Percentiles rank a stretch among this genome's conserved stretches.
phyloP scores from a whole-genome alignment of 306 rosid species.

The Lathyrus oleraceus region DNA sequence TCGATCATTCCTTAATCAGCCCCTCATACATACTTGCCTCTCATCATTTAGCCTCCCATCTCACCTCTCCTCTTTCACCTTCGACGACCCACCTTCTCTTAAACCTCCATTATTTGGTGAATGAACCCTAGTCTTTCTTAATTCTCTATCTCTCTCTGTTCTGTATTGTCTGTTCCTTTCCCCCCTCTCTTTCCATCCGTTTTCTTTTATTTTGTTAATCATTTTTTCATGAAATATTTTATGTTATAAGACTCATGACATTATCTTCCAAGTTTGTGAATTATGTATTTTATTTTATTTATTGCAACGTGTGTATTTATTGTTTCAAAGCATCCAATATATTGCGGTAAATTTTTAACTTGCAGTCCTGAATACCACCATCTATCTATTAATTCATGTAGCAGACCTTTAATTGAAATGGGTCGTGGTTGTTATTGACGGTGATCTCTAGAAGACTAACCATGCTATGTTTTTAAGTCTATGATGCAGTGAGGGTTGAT shows the following conservation, averaged over 20 bases:
- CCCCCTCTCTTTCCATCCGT: no score
- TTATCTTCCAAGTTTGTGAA: neutral
- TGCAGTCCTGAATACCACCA: neutral
- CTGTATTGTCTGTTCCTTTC: no score
- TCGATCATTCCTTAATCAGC: neutral
- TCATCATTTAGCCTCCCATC: neutral
- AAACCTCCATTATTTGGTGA: no score
- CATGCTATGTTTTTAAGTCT: constrained; percentile 13
- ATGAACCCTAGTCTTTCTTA: no score
- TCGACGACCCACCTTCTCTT: no score
- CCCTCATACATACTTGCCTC: neutral
- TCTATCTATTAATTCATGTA: neutral
- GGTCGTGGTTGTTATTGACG: neutral
- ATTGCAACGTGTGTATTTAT: neutral
- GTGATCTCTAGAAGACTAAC: neutral
- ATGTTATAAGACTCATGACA: neutral
- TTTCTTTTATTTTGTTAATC: no score
- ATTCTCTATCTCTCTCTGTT: no score
- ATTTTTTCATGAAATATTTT: neutral
- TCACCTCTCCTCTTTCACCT: no score
- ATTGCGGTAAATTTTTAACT: neutral
- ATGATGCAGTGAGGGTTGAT: constrained; percentile 8
- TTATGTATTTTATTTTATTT: neutral
- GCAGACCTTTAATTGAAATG: neutral
- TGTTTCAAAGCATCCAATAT: neutral